Evolutionary conservation across 2,329 filamentous ascomycete species (phyloP), one percentile per base, ranked within the genome.

Genomic region (Dactylellina leptospora): DNA sequence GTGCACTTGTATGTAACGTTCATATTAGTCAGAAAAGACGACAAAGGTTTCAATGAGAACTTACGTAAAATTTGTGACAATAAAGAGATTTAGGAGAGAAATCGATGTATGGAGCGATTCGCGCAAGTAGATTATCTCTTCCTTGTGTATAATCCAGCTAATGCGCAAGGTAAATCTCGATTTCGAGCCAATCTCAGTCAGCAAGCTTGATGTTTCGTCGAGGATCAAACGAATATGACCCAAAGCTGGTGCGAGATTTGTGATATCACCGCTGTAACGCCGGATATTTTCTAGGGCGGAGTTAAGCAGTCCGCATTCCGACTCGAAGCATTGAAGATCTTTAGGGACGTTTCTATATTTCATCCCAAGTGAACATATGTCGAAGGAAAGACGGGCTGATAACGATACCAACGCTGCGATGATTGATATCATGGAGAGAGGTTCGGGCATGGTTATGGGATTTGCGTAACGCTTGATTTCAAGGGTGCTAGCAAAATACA

Each of bases 141-240:
- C 20, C n/a, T 48, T 48, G 9, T 48, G 20, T n/a, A 48, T 16
- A 20, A 48, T 16, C 44, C 44, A 48, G 9, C 25, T 48, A n/a
- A 48, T 48, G 4, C 20, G 44, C 23, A 23, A 11, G 11, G 13
- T n/a, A 20, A 48, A 48, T 16, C 6, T 48, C 9, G 20, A 6
- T 18, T 48, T 48, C 23, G 13, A 9, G 6, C 20, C 20, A 9
- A 48, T 20, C 11, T 33, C 28, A 6, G 5, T 33, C 11, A 33
- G 11, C 28, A 33, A 11, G 6, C 5, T 33, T 5, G 28, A 33
- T 33, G 28, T 33, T 33, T 33, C 28, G 6, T 33, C 28, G 28
- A 33, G 28, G 11, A 33, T 33, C 5, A 33, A 5, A 11, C 11
- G 11, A 33, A 33, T 11, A 33, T 33, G 28, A 33, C 28, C 11